Evolutionary conservation across 495 filamentous ascomycete genomes (phyloP), one percentile per base, ranked within the genome.

Genomic region (Penicillium cosmopolitanum): DNA sequence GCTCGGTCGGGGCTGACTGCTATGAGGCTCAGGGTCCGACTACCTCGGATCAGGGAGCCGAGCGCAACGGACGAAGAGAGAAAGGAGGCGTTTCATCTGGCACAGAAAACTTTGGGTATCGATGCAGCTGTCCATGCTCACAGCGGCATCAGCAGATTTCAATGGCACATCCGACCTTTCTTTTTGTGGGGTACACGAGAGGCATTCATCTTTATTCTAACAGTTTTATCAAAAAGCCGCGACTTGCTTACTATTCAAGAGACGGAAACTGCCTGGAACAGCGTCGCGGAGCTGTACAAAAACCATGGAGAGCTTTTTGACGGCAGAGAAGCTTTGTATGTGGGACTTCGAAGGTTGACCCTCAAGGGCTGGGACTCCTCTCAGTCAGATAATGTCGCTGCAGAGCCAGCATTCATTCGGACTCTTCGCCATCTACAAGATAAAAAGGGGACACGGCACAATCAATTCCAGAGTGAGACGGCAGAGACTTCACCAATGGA

Each of bases 101-200:
- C 68, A 9, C 51, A 55, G 50, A 71, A 61, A 18, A 60, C 60
- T 2, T 34, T 71, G 10, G 66, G 68, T 33, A 71, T 61, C 35
- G 57, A 60, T 55, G 13, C 51, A 12, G 51, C 57, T 21, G 57
- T 55, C 10, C 47, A 61, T 47, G 23, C 58, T 34, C 58, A 60
- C 42, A 34, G 33, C 19, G 51, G 57, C 3, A 54, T 21, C 13
- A 35, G 25, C 36, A 42, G 25, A 40, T 62, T 48, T 28, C 54
- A 50, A 34, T 62, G 59, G 59, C 54, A 62, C 23, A 53, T 50
- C 28, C 47, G 33, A 33, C 50, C 59, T 15, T 62, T 62, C 40
- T 62, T 62, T 43, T 13, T 62, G 38, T 62, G 59, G 59, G 59
- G 59, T 2, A 56, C 50, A 23, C 21, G 59, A 33, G 59, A 62